Evolutionary conservation across 1,139 yeast genomes (phyloP).

Genomic region (Maudiozyma humilis): DNA sequence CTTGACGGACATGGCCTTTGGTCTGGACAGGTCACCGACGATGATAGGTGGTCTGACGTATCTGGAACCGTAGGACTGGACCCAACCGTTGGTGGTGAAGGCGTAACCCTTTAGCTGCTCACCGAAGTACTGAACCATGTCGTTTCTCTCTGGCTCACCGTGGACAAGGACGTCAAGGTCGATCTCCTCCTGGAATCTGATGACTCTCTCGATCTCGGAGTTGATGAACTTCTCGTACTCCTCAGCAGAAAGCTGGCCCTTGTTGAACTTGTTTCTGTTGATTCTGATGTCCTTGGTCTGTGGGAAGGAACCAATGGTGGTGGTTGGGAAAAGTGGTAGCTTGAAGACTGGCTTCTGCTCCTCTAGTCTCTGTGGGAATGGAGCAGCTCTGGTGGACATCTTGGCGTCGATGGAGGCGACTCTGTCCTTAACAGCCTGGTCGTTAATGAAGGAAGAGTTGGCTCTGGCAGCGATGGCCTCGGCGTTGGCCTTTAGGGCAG

Average conservation of each 20-base stretch:
- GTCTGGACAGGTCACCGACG: conserved; percentile 98
- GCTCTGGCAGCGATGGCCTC: conserved; percentile 79
- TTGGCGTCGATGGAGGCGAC: conserved; percentile 72
- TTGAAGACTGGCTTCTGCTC: conserved; percentile 83
- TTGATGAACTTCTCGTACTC: conserved; percentile 94
- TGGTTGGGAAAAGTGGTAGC: conserved; percentile 98
- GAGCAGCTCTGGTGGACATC: conserved; percentile 74
- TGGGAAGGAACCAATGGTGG: conserved; percentile 99
- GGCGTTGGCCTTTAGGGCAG: conserved; percentile 72
- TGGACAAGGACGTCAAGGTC: conserved; percentile 97
- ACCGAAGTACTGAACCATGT: conserved; percentile 99
- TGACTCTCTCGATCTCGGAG: conserved; percentile 90
- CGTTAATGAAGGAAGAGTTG: conserved; percentile 82
- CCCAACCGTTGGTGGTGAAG: conserved; percentile 99
- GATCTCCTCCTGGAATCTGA: conserved; percentile 97
- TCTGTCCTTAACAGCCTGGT: conserved; percentile 83
- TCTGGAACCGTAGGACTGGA: conserved; percentile 99
- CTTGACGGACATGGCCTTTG: conserved; percentile 96
- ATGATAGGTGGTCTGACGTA: conserved; percentile 99
- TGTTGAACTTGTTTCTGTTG: conserved; percentile 95
- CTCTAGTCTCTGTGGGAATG: conserved; percentile 79
- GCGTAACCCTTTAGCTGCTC: conserved; percentile 97
- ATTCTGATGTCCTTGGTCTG: conserved; percentile 98
- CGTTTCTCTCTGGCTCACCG: conserved; percentile 99
- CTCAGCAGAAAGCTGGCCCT: conserved; percentile 91